Evolutionary conservation across 2,329 filamentous ascomycete species (phyloP).

Genomic region (Epichloe sp.): DNA sequence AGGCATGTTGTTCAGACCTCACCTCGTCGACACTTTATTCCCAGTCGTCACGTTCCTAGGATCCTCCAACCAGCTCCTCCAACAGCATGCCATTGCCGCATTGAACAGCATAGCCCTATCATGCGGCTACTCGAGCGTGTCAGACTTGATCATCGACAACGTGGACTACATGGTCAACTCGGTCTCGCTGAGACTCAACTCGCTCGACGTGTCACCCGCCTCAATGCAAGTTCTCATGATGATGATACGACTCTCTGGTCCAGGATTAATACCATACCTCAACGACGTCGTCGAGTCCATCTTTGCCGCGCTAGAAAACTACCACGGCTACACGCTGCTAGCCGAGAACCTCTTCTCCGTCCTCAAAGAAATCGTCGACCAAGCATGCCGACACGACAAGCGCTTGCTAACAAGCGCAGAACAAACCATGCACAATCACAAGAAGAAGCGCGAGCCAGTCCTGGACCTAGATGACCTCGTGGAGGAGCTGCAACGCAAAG

Average conservation of each 20-base stretch:
- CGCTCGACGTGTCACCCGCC: constrained; percentile 82
- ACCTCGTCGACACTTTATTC: constrained; percentile 84
- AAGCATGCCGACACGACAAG: constrained; percentile 52
- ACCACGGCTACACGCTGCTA: constrained; percentile 79
- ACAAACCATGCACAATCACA: constrained; percentile 25
- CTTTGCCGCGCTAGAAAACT: constrained; percentile 86
- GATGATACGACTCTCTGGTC: constrained; percentile 84
- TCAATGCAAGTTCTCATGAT: constrained; percentile 83
- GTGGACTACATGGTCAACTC: constrained; percentile 96
- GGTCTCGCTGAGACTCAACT: constrained; percentile 76
- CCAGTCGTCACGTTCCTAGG: constrained; percentile 82
- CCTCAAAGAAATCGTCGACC: constrained; percentile 68
- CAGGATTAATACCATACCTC: constrained; percentile 69
- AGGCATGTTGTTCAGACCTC: constrained; percentile 58
- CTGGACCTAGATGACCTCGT: constrained; percentile 32
- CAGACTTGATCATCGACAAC: constrained; percentile 74
- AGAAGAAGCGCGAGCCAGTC: constrained; percentile 21
- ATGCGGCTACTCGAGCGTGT: constrained; percentile 63
- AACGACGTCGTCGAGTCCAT: constrained; percentile 87
- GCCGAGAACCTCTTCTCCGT: constrained; percentile 79
- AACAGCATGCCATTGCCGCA: constrained; percentile 69
- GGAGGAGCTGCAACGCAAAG: constrained; percentile 49
- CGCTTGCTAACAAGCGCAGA: constrained; percentile 32
- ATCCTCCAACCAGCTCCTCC: constrained; percentile 52
- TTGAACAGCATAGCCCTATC: constrained; percentile 66